Conservation (phyloP, 768 basidiomycete genomes). For the Leccinum boreale region DNA sequence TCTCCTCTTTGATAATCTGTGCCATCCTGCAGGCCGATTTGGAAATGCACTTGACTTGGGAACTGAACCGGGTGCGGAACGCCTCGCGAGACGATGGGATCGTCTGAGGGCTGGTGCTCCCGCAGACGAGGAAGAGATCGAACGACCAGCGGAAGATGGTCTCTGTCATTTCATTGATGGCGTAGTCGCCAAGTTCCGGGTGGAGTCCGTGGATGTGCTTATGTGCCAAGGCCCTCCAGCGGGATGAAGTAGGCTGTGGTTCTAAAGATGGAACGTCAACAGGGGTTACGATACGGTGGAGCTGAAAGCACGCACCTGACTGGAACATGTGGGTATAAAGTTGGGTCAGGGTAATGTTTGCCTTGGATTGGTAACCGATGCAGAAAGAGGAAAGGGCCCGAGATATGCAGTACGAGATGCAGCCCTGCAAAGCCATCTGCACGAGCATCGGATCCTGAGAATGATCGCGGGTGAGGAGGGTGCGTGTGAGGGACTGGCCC, state of each 20-base stretch:
- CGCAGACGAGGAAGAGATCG: slow-evolving; percentile 64
- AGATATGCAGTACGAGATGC: slow-evolving; percentile 61
- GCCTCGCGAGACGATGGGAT: slow-evolving; percentile 36
- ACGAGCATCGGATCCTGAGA: slow-evolving; percentile 74
- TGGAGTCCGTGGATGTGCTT: slow-evolving; percentile 64
- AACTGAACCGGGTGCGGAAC: slow-evolving; percentile 48
- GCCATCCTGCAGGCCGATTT: slow-evolving; percentile 61
- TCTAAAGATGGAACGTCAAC: slow-evolving; percentile 36
- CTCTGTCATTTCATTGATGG: slow-evolving; percentile 68
- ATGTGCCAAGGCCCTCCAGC: slow-evolving; percentile 75
- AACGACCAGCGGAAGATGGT: slow-evolving; percentile 71
- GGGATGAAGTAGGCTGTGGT: slow-evolving; percentile 73
- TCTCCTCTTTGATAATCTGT: slow-evolving; percentile 65
- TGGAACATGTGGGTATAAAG: slow-evolving; percentile 58
- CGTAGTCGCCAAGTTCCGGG: slow-evolving; percentile 62
- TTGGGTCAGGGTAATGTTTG: slow-evolving; percentile 61
- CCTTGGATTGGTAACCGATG: slow-evolving; percentile 68
- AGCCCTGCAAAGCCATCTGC: slow-evolving; percentile 73
- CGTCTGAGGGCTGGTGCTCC: slow-evolving; percentile 45
- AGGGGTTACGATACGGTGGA: slow-evolving; percentile 14
- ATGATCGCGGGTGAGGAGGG: slow-evolving; percentile 63
- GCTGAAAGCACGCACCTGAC: slow-evolving; percentile 38
- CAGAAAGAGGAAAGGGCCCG: slow-evolving; percentile 70
- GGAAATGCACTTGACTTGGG: slow-evolving; percentile 65
- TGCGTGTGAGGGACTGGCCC: slow-evolving; percentile 58